A percentile compares a stretch with the other conserved stretches of the same genome.
Evolutionary conservation across 768 basidiomycete genomes (phyloP).

Genomic region (Nidularia sp.): DNA sequence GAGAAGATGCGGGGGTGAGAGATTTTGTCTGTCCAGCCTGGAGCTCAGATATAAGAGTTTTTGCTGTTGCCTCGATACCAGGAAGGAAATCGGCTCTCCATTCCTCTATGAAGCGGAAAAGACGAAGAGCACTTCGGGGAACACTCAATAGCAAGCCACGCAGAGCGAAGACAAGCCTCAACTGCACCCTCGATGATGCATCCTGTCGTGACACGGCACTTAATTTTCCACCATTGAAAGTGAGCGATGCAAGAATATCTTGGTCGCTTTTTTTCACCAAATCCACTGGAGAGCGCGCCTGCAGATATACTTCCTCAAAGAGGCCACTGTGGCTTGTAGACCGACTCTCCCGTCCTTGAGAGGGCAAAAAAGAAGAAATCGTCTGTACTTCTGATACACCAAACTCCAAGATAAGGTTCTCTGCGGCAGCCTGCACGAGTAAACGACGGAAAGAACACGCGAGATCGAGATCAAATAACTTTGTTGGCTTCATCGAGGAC

Average conservation of each 20-base stretch:
- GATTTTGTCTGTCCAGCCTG: slow-evolving; percentile 34
- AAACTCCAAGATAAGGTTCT: slow-evolving; percentile 65
- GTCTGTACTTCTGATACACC: slow-evolving; percentile 36
- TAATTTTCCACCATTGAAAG: slow-evolving; percentile 39
- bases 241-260: slow-evolving; percentile 60
- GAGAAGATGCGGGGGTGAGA: slow-evolving; percentile 23
- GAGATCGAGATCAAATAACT: slow-evolving; percentile 25
- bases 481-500: slow-evolving; percentile 6
- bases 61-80: slow-evolving; percentile 63
- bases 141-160: slow-evolving; percentile 51
- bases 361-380: slow-evolving; percentile 27
- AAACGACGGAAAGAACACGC: slow-evolving; percentile 38
- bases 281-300: slow-evolving; percentile 51
- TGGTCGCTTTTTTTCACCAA: slow-evolving; percentile 35
- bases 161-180: slow-evolving; percentile 41
- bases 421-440: slow-evolving; percentile 61
- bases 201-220: slow-evolving; percentile 49
- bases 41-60: slow-evolving; percentile 63
- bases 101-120: slow-evolving; percentile 76
- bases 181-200: slow-evolving; percentile 23
- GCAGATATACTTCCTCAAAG: slow-evolving; percentile 51
- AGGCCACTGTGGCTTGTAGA: slow-evolving; percentile 45
- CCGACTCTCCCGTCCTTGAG: slow-evolving; percentile 21
- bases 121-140: slow-evolving; percentile 76
- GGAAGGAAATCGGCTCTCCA: slow-evolving; percentile 82